Base-by-base conservation (phyloP, 1,139 yeast species). In the Yamadazyma epiphylla region DNA sequence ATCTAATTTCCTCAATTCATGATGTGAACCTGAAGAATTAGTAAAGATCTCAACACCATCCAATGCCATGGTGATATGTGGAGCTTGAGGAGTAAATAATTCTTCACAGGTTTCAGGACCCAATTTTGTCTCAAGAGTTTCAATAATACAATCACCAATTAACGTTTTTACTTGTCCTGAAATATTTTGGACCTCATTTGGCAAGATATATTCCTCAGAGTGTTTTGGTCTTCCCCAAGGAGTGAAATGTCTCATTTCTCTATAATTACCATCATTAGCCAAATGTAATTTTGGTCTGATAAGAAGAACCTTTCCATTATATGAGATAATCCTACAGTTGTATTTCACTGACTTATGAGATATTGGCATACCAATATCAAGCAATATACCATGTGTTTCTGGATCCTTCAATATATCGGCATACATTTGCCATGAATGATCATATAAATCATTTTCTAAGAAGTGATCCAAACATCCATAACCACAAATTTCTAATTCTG, bases 21-120 rank as follows among this genome's bases (percentile, higher is more conserved):
- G 98, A 52, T 91, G 99, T 9, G 95, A 85, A 2, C 98, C 99
- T 15, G 94, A 81, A 1, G 96, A 88, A 55, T 91, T 91, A 28
- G 97, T 88, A 49, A 91, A 74, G 46, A 91, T 88, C 57, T 91
- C 99, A 11, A 89, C 96, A 28, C 99, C 99, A 55, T 88, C 96
- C 24, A 91, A 65, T 0, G 96, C 77, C 86, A 91, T 80, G 19
- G 78, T 77, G 37, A 91, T 85, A 54, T 91, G 96, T 3, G 99
- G 98, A 7, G 95, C 80, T 43, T 87, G 82, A 1, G 98, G 98
- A 0, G 99, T 91, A 58, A 91, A 91, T 36, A 91, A 67, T 57
- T 91, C 99, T 54, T 91, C 99, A 55, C 99, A 91, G 2, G 98
- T 91, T 58, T 91, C 99, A 33, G 89, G 87, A 9, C 98, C 99